Base-by-base conservation (phyloP, 257 asterid species). In the Solanum arcanum region DNA sequence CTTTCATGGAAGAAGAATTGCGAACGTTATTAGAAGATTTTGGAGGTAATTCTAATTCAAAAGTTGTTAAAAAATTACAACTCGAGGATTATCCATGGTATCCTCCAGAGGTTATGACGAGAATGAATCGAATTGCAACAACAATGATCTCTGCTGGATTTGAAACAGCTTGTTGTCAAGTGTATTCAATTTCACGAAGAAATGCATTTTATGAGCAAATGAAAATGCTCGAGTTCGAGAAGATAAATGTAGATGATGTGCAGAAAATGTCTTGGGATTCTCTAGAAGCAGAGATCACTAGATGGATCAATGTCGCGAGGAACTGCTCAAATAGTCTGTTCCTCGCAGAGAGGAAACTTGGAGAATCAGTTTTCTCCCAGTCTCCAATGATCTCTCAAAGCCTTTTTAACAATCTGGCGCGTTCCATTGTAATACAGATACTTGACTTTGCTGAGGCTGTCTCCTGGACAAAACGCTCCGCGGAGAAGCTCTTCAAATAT, bases 381-480 rank as follows among this genome's bases (percentile, higher is more conserved):
- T 86, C 89, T 39, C 97, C 94, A 0, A 12, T 35, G 6, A 87
- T 90, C 39, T 89, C 90, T 66, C 73, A 88, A 23, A 86, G 91
- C 13, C 83, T 92, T 7, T 90, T 92, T 56, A 86, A 91, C 89
- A 94, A 91, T 88, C 89, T 96, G 35, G 93, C 95, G 23, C 92
- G 96, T 3, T 80, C 91, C 2, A 95, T 93, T 11, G 96, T 94
- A 49, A 94, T 93, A 60, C 96, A 93, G 89, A 94, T 96, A 76
- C 94, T 96, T 14, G 98, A 96, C 78, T 95, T 96, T 33, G 94
- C 95, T 1, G 99, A 94, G 80, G 98, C 98, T 0, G 90, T 93
- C 37, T 88, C 98, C 8, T 92, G 92, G 94, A 93, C 96, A 27
- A 91, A 93, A 89, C 72, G 93, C 2, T 93, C 98, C 0, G 98